phyloP scores from a whole-genome alignment of 2,329 filamentous ascomycete species.

The Neonectria coccinea region DNA sequence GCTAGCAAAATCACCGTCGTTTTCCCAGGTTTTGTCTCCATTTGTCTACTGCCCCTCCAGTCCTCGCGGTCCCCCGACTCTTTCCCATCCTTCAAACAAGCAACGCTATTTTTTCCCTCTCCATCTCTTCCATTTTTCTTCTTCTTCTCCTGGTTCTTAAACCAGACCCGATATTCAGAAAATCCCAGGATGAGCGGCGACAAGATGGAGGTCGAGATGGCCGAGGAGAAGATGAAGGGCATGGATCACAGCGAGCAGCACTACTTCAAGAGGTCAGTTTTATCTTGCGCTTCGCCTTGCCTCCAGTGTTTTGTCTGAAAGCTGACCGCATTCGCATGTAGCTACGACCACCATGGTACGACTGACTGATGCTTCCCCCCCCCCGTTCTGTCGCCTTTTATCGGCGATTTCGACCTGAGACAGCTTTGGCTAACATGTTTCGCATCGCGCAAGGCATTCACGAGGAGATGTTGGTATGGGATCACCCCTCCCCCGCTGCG shows the following conservation, averaged over 20 bases:
- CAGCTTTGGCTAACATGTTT: constrained; percentile 32
- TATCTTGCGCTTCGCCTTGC: constrained; percentile 18
- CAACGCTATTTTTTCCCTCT: neutral
- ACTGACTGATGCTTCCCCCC: constrained; percentile 10
- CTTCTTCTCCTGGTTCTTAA: neutral
- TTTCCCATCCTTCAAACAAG: constrained; percentile 1
- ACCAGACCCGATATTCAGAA: constrained; percentile 14
- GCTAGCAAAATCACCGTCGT: constrained; percentile 43
- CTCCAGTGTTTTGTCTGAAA: constrained; percentile 4
- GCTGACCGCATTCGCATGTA: constrained; percentile 59
- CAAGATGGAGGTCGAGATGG: constrained; percentile 70
- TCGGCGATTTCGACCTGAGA: constrained; percentile 15
- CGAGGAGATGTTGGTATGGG: constrained; percentile 95
- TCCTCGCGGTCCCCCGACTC: constrained; percentile 1
- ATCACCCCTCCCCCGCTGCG: constrained; percentile 34
- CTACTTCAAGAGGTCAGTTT: constrained; percentile 92
- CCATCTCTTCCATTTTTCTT: constrained; percentile 2
- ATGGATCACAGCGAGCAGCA: constrained; percentile 97
- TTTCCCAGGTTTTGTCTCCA: constrained; percentile 21
- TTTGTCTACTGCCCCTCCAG: constrained; percentile 31
- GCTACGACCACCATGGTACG: constrained; percentile 97
- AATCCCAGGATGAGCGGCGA: constrained; percentile 58
- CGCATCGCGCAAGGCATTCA: constrained; percentile 78
- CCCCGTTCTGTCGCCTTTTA: constrained; percentile 42
- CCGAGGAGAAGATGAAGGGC: constrained; percentile 72